phyloP scores from a whole-genome alignment of 2,329 filamentous ascomycete species.

The Xylariaceae sp. region DNA sequence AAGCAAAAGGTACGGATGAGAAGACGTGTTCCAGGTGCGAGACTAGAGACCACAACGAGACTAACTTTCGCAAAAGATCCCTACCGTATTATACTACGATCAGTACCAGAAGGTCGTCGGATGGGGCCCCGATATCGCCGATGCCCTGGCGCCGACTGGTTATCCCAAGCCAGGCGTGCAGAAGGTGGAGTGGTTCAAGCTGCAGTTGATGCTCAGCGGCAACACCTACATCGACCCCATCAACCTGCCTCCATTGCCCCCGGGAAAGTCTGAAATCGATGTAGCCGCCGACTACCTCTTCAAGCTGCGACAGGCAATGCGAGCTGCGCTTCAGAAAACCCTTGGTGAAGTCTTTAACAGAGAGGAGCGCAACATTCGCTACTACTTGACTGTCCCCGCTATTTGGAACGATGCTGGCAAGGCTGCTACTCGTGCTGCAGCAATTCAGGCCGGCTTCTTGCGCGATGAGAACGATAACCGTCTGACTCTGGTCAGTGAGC shows the following conservation, averaged over 20 bases:
- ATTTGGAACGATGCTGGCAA: conserved; percentile 99
- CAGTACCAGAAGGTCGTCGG: conserved; percentile 99
- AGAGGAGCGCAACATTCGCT: conserved; percentile 96
- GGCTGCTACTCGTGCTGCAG: conserved; percentile 90
- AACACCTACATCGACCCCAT: conserved; percentile 99
- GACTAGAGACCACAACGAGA: background rate
- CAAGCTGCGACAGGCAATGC: conserved; percentile 96
- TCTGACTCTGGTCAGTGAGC: conserved; percentile 90
- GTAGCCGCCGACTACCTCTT: conserved; percentile 99
- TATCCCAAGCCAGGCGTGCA: conserved; percentile 98
- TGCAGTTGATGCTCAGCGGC: conserved; percentile 96
- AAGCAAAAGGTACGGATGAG: conserved; percentile 81
- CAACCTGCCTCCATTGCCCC: conserved; percentile 93
- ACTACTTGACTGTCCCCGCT: conserved; percentile 97
- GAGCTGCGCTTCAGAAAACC: conserved; percentile 91
- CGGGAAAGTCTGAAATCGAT: conserved; percentile 98
- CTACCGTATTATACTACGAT: conserved; percentile 98
- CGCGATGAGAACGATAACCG: conserved; percentile 97
- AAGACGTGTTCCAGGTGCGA: background rate
- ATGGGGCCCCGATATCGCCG: conserved; percentile 97
- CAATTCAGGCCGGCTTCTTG: conserved; percentile 94
- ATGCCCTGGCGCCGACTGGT: conserved; percentile 91
- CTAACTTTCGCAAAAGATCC: conserved; percentile 62
- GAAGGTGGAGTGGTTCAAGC: conserved; percentile 99
- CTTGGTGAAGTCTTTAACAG: conserved; percentile 96